Evolutionary conservation across 2,329 filamentous ascomycete species (phyloP).

Genomic region (Alternaria rosae): DNA sequence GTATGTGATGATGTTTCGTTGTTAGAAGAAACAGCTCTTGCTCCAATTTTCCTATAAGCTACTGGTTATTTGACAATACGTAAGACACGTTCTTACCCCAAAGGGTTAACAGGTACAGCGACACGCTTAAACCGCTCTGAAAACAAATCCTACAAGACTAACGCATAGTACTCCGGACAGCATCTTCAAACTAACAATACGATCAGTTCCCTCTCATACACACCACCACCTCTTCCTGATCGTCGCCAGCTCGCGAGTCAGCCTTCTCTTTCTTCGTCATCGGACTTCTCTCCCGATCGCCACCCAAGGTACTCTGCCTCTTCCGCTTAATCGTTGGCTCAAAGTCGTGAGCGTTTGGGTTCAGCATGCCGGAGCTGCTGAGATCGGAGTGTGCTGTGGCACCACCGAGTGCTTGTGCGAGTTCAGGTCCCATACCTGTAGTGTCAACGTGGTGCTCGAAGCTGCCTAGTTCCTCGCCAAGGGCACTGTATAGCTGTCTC

Average conservation of each 20-base stretch:
- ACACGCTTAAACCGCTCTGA: background rate
- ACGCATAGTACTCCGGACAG: background rate
- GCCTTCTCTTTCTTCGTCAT: constrained; percentile 36
- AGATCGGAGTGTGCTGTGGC: constrained; percentile 5
- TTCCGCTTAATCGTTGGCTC: constrained; percentile 38
- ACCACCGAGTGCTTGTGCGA: constrained; percentile 13
- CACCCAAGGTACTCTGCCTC: constrained; percentile 32
- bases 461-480: constrained; percentile 41
- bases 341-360: constrained; percentile 14
- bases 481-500: constrained; percentile 38
- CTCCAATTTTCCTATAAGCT: background rate
- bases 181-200: background rate
- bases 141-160: background rate
- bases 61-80: background rate
- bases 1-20: no score
- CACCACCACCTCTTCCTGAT: background rate
- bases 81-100: no score
- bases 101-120: background rate
- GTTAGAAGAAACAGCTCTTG: background rate
- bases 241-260: background rate
- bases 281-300: constrained; percentile 28
- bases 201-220: constrained; percentile 6
- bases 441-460: constrained; percentile 27
- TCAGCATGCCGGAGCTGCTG: constrained; percentile 5
- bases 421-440: constrained; percentile 22